Evolutionary conservation across 257 asterid genomes (phyloP), one percentile per base, ranked within the genome.

Genomic region (Dorcoceras hygrometricum): DNA sequence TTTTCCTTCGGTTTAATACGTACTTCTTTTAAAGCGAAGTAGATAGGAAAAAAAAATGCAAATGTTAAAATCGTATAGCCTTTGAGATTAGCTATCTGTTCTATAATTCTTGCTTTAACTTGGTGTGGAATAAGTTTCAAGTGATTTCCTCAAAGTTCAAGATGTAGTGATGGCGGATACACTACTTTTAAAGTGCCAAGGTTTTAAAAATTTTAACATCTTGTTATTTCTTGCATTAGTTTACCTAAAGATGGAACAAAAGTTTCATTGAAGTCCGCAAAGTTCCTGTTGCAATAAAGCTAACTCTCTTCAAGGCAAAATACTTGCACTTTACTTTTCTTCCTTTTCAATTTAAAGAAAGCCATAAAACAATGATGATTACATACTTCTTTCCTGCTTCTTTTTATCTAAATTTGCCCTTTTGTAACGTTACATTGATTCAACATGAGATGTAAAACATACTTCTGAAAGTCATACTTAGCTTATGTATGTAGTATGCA

Each of bases 361-460:
- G 26, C 65, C 66, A 62, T 77, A 7, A 67, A 66, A 56, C 48
- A 59, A 56, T 75, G 78, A 80, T 73, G 81, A 72, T 72, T 55
- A 55, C 77, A 72, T 74, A 19, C 80, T 67, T 55, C n/a, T 66
- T 72, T 24, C 22, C 39, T 50, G n/a, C 24, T 27, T 25, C 48
- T 53, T 59, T 60, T 69, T 29, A 28, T 51, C 70, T 24, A 26
- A 19, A 69, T 65, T 74, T 66, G 61, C 78, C 64, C 74, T 65
- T 75, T 63, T 53, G 19, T 75, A 48, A 78, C 74, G 76, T 68
- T 65, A 63, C 63, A 61, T 60, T 50, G 72, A 72, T 61, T 62
- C 60, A 19, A 67, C 81, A 74, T 70, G 76, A 58, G 9, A 57
- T 68, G 74, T 79, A 73, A 72, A 56, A 32, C 75, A 70, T 20